phyloP scores from a whole-genome alignment of 2,329 filamentous ascomycete genomes.

The Venturia oleaginea region DNA sequence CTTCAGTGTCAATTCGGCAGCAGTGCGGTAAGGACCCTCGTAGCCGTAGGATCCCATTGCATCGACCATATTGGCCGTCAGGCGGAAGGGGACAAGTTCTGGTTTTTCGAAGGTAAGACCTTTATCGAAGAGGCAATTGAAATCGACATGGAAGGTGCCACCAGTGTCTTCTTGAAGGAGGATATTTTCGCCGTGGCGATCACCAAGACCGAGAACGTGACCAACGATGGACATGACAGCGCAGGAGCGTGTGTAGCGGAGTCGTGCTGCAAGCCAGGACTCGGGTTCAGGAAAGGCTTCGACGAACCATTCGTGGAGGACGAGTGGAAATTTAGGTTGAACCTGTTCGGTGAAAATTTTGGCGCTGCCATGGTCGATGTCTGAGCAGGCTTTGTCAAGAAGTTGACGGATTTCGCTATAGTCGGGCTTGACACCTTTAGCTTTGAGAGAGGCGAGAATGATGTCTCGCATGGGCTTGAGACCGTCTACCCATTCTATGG shows the following conservation, averaged over 20 bases:
- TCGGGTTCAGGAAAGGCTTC: slow-evolving; percentile 90
- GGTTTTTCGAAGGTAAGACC: slow-evolving; percentile 91
- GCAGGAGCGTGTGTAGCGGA: slow-evolving; percentile 85
- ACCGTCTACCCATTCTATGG: slow-evolving; percentile 97
- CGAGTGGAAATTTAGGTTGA: slow-evolving; percentile 61
- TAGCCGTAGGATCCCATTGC: slow-evolving; percentile 94
- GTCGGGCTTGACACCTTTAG: slow-evolving; percentile 59
- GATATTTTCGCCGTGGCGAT: slow-evolving; percentile 95
- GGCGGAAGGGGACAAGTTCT: slow-evolving; percentile 87
- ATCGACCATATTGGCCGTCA: slow-evolving; percentile 97
- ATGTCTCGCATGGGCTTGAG: slow-evolving; percentile 92
- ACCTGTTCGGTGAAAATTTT: slow-evolving; percentile 62
- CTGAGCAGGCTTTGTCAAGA: slow-evolving; percentile 57
- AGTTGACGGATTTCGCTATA: slow-evolving; percentile 55
- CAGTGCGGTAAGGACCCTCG: slow-evolving; percentile 83
- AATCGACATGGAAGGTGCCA: slow-evolving; percentile 94
- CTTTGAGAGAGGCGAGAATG: slow-evolving; percentile 66
- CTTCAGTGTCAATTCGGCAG: slow-evolving; percentile 77
- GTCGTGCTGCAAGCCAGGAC: slow-evolving; percentile 79
- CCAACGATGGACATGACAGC: slow-evolving; percentile 99
- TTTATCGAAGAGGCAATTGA: slow-evolving; percentile 99
- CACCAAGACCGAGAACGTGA: slow-evolving; percentile 83
- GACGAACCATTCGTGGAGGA: slow-evolving; percentile 91
- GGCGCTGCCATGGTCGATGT: slow-evolving; percentile 45
- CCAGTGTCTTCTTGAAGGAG: slow-evolving; percentile 89